Percentiles rank a stretch among this genome's conserved stretches.
phyloP scores from a whole-genome alignment of 2,329 filamentous ascomycete genomes.

The Pseudogymnoascus sp. region DNA sequence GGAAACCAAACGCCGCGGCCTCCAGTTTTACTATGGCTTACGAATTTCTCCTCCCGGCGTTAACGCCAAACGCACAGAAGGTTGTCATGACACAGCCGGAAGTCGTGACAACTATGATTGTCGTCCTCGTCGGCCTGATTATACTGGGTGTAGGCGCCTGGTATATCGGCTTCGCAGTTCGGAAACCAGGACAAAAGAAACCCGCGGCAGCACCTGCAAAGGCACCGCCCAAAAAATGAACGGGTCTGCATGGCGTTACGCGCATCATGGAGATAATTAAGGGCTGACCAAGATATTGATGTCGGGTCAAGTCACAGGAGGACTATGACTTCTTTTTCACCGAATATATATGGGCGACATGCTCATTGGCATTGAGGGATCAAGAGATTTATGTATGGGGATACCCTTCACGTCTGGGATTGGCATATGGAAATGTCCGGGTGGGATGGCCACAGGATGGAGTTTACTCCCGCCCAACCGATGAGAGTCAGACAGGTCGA shows the following conservation, averaged over 20 bases:
- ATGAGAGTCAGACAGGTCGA: neutral
- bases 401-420: neutral
- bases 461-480: neutral
- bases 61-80: neutral
- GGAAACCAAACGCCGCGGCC: neutral
- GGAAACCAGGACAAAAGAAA: neutral
- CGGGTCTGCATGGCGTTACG: neutral
- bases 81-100: slow-evolving; percentile 1
- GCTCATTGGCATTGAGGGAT: neutral
- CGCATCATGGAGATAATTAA: neutral
- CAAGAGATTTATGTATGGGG: neutral
- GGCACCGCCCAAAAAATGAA: neutral
- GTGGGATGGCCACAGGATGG: neutral
- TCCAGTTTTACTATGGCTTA: neutral
- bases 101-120: neutral
- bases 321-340: neutral
- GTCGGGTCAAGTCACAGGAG: neutral
- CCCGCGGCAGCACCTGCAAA: neutral
- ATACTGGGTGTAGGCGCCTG: neutral
- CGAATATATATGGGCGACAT: neutral
- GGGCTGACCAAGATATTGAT: neutral
- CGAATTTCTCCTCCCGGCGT: slow-evolving; percentile 1
- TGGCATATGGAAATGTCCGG: neutral
- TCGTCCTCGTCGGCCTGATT: slow-evolving; percentile 1
- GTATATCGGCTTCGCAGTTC: neutral